Percentiles rank a stretch among this genome's conserved stretches.
Evolutionary conservation across 345 rosid genomes (phyloP).

Genomic region (Nephelium lappaceum): DNA sequence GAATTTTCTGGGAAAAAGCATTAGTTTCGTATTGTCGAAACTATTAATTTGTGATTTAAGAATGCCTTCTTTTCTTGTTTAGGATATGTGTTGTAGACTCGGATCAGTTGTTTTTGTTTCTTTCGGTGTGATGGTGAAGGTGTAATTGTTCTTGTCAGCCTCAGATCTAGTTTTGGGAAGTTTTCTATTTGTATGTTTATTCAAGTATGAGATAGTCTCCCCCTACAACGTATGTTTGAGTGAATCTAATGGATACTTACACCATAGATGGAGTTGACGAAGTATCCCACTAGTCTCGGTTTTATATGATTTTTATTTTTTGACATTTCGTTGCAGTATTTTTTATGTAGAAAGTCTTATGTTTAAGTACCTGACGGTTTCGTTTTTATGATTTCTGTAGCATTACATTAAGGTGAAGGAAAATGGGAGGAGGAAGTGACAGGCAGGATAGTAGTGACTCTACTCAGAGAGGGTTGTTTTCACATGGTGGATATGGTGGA

Average conservation of each 20-base stretch:
- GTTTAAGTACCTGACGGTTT: neutral
- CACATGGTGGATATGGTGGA: slow-evolving; percentile 61
- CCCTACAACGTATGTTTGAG: neutral
- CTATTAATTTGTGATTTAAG: neutral
- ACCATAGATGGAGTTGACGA: neutral
- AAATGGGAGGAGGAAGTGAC: slow-evolving; percentile 56
- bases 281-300: neutral
- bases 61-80: neutral
- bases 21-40: neutral
- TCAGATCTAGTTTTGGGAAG: neutral
- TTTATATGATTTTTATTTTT: neutral
- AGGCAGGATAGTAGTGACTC: slow-evolving; percentile 40
- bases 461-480: slow-evolving; percentile 66
- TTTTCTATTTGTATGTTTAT: neutral
- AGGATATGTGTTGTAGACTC: too few relatives aligned
- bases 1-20: too few relatives aligned
- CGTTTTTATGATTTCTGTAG: slow-evolving; percentile 16
- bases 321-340: neutral
- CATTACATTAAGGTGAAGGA: slow-evolving; percentile 22
- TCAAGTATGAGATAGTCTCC: neutral
- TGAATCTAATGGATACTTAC: neutral
- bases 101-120: neutral
- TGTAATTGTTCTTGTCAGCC: neutral
- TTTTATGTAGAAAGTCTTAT: neutral
- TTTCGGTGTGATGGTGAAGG: neutral